A percentile compares a stretch with the other conserved stretches of the same genome.
These are phyloP conservation scores for Torrubiella hemipterigena DNA, from an alignment of 2,329 filamentous ascomycete genomes.

Conservation along the genomic window DNA sequence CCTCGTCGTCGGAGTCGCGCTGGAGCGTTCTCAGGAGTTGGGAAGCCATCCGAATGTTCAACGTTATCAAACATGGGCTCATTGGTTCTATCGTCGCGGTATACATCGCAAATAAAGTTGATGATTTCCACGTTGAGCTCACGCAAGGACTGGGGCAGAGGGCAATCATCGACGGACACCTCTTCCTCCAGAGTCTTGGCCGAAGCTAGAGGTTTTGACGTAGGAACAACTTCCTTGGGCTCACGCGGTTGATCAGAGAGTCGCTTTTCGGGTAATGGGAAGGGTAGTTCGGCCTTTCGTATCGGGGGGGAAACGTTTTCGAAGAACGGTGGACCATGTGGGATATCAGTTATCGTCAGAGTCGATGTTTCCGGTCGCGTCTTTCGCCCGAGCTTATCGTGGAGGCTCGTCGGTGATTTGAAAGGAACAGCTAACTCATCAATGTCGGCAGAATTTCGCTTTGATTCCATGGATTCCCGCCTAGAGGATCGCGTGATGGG, in stretches of 20 bases:
- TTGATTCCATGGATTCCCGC: no score
- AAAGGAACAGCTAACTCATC: no score
- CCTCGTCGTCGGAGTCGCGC: slow-evolving; percentile 1
- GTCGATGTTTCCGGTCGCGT: slow-evolving; percentile 4
- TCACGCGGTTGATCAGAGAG: no score
- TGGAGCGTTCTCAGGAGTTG: slow-evolving; percentile 6
- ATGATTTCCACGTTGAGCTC: slow-evolving; percentile 42
- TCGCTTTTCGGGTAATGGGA: no score
- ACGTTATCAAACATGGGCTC: slow-evolving; percentile 31
- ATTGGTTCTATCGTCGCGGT: slow-evolving; percentile 41
- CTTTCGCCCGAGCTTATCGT: slow-evolving; percentile 21
- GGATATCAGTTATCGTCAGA: slow-evolving; percentile 19
- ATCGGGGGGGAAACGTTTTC: slow-evolving; percentile 18
- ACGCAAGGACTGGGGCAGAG: slow-evolving; percentile 45
- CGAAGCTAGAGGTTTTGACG: no score
- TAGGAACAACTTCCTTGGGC: no score
- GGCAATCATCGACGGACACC: slow-evolving; percentile 15
- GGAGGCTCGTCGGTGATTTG: slow-evolving; percentile 7
- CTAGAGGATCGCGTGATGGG: no score
- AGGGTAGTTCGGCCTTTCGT: no score
- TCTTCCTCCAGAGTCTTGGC: no score
- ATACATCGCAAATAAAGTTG: slow-evolving; percentile 47
- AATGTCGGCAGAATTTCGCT: no score
- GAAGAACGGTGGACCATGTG: slow-evolving; percentile 25
- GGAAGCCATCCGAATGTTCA: slow-evolving; percentile 7